phyloP scores from a whole-genome alignment of 345 rosid genomes.

The Adansonia digitata region DNA sequence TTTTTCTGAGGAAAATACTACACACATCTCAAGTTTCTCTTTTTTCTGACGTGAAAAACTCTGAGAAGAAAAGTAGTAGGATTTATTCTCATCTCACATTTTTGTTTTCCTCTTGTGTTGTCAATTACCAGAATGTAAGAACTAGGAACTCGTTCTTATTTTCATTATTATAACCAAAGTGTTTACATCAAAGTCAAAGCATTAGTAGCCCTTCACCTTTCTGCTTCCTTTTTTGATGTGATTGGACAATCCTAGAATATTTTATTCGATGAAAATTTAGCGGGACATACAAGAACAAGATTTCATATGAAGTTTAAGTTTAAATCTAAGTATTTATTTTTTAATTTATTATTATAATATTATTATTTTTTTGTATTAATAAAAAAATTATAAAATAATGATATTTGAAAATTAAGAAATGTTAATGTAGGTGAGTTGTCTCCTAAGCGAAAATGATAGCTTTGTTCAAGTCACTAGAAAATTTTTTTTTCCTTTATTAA shows the following conservation, averaged over 20 bases:
- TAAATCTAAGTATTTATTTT: too few relatives aligned
- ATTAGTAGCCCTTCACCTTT: neutral
- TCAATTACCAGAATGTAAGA: neutral
- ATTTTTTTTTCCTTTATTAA: neutral
- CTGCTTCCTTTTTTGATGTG: neutral
- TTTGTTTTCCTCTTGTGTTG: neutral
- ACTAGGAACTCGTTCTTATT: too few relatives aligned
- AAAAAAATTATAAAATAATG: neutral
- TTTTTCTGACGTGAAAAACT: too few relatives aligned
- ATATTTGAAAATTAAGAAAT: neutral
- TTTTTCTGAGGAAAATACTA: too few relatives aligned
- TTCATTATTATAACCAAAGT: neutral
- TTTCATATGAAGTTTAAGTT: too few relatives aligned
- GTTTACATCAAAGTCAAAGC: neutral
- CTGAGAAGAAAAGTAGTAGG: too few relatives aligned
- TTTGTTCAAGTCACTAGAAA: neutral
- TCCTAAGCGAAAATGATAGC: neutral
- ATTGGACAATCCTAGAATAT: neutral
- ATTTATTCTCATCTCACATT: neutral
- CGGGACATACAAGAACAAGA: too few relatives aligned
- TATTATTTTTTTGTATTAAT: neutral
- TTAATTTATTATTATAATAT: too few relatives aligned
- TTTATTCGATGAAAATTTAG: neutral
- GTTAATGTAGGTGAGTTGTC: conserved; percentile 7
- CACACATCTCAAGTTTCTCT: too few relatives aligned